A percentile compares a stretch with the other conserved stretches of the same genome.
Evolutionary conservation across 148 eudicot genomes (phyloP).

Genomic region (Rhododendron mucronatum): DNA sequence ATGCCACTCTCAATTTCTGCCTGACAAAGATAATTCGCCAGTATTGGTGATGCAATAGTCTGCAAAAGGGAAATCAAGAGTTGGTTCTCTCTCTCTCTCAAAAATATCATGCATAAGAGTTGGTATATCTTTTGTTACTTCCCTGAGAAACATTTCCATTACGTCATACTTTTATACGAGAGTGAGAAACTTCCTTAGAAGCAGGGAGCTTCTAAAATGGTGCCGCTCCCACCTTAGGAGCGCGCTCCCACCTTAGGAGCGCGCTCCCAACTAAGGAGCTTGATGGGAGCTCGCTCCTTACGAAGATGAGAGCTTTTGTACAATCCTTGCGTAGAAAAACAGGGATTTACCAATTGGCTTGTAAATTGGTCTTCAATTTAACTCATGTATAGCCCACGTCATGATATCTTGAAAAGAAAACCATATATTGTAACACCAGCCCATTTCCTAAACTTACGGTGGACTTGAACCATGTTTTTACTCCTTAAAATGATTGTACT

Average conservation of each 20-base stretch:
- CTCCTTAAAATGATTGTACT: not conserved
- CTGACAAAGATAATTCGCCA: slow-evolving; percentile 44
- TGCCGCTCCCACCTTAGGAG: not conserved
- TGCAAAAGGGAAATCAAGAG: slow-evolving; percentile 22
- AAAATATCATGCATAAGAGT: not conserved
- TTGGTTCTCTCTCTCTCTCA: not conserved
- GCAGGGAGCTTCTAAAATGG: not conserved
- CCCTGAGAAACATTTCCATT: not conserved
- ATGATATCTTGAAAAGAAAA: not conserved
- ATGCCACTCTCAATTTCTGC: slow-evolving; percentile 42
- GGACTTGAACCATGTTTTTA: not conserved
- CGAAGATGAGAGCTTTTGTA: too few relatives aligned
- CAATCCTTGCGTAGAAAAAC: too few relatives aligned
- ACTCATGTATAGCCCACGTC: not conserved
- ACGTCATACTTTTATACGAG: not conserved
- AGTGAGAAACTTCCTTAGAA: not conserved
- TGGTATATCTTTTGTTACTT: not conserved
- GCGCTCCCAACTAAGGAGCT: not conserved
- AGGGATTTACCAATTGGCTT: too few relatives aligned
- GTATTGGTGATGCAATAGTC: slow-evolving; percentile 63
- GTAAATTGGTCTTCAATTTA: too few relatives aligned
- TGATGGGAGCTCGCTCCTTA: too few relatives aligned
- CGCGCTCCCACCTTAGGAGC: not conserved
- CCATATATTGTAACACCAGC: not conserved
- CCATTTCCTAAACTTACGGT: not conserved